phyloP scores from a whole-genome alignment of 371 early-diverging fungal species.

The Circinella minor region DNA sequence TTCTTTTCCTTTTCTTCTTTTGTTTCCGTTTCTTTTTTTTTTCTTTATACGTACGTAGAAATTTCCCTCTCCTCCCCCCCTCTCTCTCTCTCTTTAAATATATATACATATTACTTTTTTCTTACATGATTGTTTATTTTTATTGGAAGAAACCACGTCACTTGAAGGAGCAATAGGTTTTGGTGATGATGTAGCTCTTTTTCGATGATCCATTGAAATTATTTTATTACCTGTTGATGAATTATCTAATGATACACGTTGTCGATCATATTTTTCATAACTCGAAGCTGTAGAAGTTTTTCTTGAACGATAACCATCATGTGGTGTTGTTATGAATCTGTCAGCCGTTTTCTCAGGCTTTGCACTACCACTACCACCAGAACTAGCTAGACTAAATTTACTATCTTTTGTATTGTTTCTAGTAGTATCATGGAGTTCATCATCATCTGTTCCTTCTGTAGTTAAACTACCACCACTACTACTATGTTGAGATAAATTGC shows the following conservation, averaged over 20 bases:
- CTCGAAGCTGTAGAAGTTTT: neutral
- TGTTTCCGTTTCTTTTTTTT: too few species aligned
- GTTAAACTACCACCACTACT: neutral
- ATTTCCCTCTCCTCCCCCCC: too few species aligned
- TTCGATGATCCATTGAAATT: neutral
- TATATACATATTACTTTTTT: too few species aligned
- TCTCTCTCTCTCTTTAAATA: too few species aligned
- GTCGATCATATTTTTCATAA: constrained; percentile 3
- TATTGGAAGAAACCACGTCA: neutral
- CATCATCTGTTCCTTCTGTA: neutral
- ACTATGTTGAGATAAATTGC: neutral
- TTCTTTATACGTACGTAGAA: too few species aligned
- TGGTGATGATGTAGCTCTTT: neutral
- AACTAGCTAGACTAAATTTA: neutral
- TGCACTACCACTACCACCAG: neutral
- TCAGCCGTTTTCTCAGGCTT: constrained; percentile 14
- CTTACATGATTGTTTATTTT: constrained; percentile 3
- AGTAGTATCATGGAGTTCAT: neutral
- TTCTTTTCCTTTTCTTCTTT: too few species aligned
- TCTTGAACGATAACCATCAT: constrained; percentile 1
- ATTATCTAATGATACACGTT: neutral
- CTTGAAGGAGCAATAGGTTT: neutral
- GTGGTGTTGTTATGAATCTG: constrained; percentile 2
- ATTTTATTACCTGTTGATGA: neutral
- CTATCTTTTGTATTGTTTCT: constrained; percentile 2